Base-by-base conservation (phyloP, 768 basidiomycete genomes). In the Imleria badia region DNA sequence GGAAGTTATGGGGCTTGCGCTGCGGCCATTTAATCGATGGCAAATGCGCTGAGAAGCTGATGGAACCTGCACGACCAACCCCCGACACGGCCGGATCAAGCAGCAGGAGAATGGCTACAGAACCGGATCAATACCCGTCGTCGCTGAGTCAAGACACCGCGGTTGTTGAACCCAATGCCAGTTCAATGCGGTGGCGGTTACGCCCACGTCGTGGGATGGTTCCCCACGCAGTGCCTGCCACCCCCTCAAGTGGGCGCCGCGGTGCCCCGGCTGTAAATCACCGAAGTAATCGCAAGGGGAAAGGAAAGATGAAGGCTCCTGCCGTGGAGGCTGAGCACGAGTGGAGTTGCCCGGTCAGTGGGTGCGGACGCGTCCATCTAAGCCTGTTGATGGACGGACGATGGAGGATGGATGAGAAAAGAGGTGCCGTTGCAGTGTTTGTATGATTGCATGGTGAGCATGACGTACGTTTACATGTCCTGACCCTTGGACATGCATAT, bases 21-120 rank as follows among this genome's bases (percentile, higher is more conserved):
- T 92, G 89, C 48, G 89, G 89, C 0, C 90, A 92, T 64, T 68
- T 92, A 61, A 76, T 91, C 0, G 89, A 91, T 59, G 90, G 87
- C 45, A 88, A 86, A 66, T 92, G 89, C 60, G 69, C 86, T 2
- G 78, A 78, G 55, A 74, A 78, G 58, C 60, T 91, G 45, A 83
- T 85, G 65, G 69, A 73, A 34, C 86, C 82, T 3, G 45, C 36
- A 35, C 61, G 58, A 40, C 42, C 54, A 11, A 47, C 39, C 52
- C 23, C 54, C 38, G 52, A 54, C 11, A 19, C 45, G 40, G 7
- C 26, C 35, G 63, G 54, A 56, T 46, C 56, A 44, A 53, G 49
- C 34, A 55, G 44, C 19, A 33, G 55, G 22, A 68, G 60, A 48
- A 60, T 59, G 23, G 39, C 38, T 13, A 49, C 52, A n/a, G 64